Evolutionary conservation across 2,329 filamentous ascomycete genomes (phyloP).

Genomic region (Diaporthe australafricana): DNA sequence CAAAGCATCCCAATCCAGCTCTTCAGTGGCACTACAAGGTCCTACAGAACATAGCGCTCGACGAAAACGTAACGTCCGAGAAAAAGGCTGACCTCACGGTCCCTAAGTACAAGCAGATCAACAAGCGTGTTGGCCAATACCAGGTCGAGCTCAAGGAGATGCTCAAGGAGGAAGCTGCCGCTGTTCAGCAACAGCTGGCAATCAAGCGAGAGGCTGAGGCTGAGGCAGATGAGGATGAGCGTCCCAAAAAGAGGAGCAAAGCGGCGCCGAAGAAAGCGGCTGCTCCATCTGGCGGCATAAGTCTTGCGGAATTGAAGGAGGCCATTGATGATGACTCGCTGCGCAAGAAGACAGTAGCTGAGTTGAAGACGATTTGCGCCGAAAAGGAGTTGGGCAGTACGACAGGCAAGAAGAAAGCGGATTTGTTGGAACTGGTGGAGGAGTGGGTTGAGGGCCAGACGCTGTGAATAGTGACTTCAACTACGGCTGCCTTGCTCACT

Average conservation of each 20-base stretch:
- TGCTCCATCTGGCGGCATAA: slow-evolving; percentile 49
- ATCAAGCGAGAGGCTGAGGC: slow-evolving; percentile 65
- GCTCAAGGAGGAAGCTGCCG: slow-evolving; percentile 67
- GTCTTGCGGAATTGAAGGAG: slow-evolving; percentile 58
- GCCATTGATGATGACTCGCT: slow-evolving; percentile 59
- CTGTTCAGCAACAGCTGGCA: slow-evolving; percentile 51
- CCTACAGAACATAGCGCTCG: slow-evolving; percentile 88
- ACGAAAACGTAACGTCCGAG: slow-evolving; percentile 87
- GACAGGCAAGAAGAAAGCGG: slow-evolving; percentile 63
- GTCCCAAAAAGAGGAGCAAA: slow-evolving; percentile 60
- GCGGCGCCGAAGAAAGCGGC: slow-evolving; percentile 42
- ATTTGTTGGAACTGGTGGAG: slow-evolving; percentile 66
- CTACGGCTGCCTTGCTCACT: neutral
- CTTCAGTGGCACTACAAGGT: slow-evolving; percentile 99
- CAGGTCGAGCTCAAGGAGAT: slow-evolving; percentile 81
- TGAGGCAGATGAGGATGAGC: slow-evolving; percentile 50
- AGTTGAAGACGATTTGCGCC: slow-evolving; percentile 61
- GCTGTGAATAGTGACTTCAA: neutral
- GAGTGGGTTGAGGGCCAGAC: slow-evolving; percentile 60
- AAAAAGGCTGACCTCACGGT: slow-evolving; percentile 78
- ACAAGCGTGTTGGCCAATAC: slow-evolving; percentile 86
- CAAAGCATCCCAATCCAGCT: slow-evolving; percentile 89
- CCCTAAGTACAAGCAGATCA: slow-evolving; percentile 87
- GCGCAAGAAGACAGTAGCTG: slow-evolving; percentile 65
- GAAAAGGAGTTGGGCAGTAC: slow-evolving; percentile 59